Percentiles rank a stretch among this genome's conserved stretches.
Evolutionary conservation across 2,329 filamentous ascomycete genomes (phyloP).

Genomic region (Colletotrichum magnum): DNA sequence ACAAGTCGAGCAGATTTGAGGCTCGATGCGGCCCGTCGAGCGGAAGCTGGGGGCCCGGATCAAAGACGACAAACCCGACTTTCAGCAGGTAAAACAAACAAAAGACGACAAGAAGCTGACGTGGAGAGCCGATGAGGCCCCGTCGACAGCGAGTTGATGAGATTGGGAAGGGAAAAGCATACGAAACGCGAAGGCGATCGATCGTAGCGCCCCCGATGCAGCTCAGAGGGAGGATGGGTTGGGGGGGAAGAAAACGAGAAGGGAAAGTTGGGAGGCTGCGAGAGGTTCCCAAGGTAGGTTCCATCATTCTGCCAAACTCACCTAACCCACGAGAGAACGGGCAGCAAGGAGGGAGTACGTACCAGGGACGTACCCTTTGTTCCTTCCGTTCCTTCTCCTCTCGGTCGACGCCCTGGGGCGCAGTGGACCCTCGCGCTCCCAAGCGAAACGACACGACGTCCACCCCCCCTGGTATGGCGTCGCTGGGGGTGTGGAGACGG

Average conservation of each 20-base stretch:
- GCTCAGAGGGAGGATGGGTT: slow-evolving; percentile 44
- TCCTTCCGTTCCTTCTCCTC: slow-evolving; percentile 34
- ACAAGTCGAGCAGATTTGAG: slow-evolving; percentile 37
- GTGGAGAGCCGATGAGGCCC: slow-evolving; percentile 13
- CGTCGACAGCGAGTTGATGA: slow-evolving; percentile 31
- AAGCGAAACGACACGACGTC: slow-evolving; percentile 38
- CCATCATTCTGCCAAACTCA: slow-evolving; percentile 55
- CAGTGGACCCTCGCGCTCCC: slow-evolving; percentile 19
- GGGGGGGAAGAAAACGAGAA: slow-evolving; percentile 52
- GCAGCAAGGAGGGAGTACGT: slow-evolving; percentile 40
- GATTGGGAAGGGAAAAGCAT: slow-evolving; percentile 42
- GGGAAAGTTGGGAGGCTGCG: slow-evolving; percentile 56
- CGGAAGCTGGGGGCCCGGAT: slow-evolving; percentile 33
- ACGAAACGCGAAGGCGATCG: slow-evolving; percentile 39
- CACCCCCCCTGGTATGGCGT: slow-evolving; percentile 23
- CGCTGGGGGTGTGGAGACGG: slow-evolving; percentile 10
- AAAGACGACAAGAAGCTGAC: slow-evolving; percentile 13
- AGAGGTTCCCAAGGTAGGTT: slow-evolving; percentile 38
- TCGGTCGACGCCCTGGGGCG: slow-evolving; percentile 30
- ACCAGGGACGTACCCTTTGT: slow-evolving; percentile 32
- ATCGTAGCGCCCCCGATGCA: slow-evolving; percentile 39
- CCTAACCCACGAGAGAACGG: slow-evolving; percentile 60
- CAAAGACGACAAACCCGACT: slow-evolving; percentile 24
- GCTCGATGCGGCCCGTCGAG: slow-evolving; percentile 39
- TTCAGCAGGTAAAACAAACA: slow-evolving; percentile 23